Base-by-base conservation (phyloP, 2,329 filamentous ascomycete species). In the Endocalyx cinctus region DNA sequence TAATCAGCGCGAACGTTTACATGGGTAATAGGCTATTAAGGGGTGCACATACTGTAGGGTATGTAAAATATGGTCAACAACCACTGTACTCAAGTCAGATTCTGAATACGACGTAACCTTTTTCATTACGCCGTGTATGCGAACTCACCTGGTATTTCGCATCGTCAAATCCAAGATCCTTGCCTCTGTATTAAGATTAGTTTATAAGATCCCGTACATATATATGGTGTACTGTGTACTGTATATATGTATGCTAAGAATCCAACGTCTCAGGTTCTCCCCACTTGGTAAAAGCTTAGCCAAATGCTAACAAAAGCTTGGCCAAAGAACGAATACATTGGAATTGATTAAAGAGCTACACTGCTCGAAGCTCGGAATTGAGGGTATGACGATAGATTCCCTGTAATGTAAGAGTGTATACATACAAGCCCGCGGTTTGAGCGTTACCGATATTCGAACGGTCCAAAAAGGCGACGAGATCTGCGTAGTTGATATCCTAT, bases 21-120 rank as follows among this genome's bases (percentile, higher is more conserved):
- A n/a, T n/a, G n/a, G n/a, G n/a, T 23, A 8, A 23, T 8, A 23
- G 20, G 12, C n/a, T 29, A 17, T 13, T 8, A 18, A 6, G 14
- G 8, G n/a, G 4, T 28, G 25, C 6, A 41, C 57, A 35, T 36
- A 62, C 59, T 64, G 35, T 65, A 66, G 1, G 62, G 60, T 26
- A 66, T 66, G 40, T 66, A 67, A 34, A 66, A 66, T 27, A 67
- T 64, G 15, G 62, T 66, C 20, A 67, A 51, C 16, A 66, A 50
- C 63, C 64, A 67, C 52, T 59, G 20, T 12, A 27, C 28, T 23
- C n/a, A 23, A 8, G n/a, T 23, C n/a, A n/a, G n/a, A n/a, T n/a
- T n/a, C n/a, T n/a, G n/a, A n/a, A n/a, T n/a, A n/a, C n/a, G n/a
- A n/a, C n/a, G n/a, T n/a, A n/a, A n/a, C n/a, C n/a, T n/a, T n/a